A percentile compares a stretch with the other conserved stretches of the same genome.
phyloP scores from a whole-genome alignment of 768 basidiomycete species.

The Porphyrellus cyaneotinctus region DNA sequence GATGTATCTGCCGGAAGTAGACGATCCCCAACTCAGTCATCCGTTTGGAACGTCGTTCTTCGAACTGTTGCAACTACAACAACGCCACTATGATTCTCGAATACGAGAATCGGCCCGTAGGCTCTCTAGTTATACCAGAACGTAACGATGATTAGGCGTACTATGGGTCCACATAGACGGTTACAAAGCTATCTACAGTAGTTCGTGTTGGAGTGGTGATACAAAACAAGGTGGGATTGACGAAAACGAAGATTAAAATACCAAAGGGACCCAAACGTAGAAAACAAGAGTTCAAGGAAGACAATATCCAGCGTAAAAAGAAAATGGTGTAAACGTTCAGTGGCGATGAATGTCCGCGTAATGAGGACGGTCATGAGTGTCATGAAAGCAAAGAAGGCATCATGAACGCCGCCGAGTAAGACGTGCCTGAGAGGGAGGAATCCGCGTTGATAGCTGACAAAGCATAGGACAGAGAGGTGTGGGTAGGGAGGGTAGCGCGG shows the following conservation, averaged over 20 bases:
- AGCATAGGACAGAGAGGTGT: slow-evolving; percentile 42
- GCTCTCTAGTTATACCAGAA: slow-evolving; percentile 44
- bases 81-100: slow-evolving; percentile 58
- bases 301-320: slow-evolving; percentile 27
- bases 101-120: slow-evolving; percentile 65
- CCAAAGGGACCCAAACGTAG: slow-evolving; percentile 6
- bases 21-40: slow-evolving; percentile 82
- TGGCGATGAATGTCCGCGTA: slow-evolving; percentile 17
- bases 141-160: slow-evolving; percentile 31
- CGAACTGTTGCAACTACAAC: slow-evolving; percentile 68
- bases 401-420: slow-evolving; percentile 30
- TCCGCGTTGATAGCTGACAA: slow-evolving; percentile 37
- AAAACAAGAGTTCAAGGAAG: slow-evolving; percentile 24
- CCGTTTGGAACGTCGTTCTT: slow-evolving; percentile 84
- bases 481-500: slow-evolving; percentile 28
- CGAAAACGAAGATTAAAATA: slow-evolving; percentile 20
- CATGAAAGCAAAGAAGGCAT: slow-evolving; percentile 34
- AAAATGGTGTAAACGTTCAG: slow-evolving; percentile 22
- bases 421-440: slow-evolving; percentile 18
- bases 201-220: slow-evolving; percentile 16
- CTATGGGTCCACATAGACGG: slow-evolving; percentile 24
- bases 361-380: slow-evolving; percentile 26
- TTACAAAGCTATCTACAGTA: slow-evolving; percentile 34
- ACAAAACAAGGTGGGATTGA: slow-evolving; percentile 18
- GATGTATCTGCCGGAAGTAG: slow-evolving; percentile 76